A percentile compares a stretch with the other conserved stretches of the same genome.
phyloP scores from a whole-genome alignment of 192 early-diverging fungal species.

The Mortierella alpina region DNA sequence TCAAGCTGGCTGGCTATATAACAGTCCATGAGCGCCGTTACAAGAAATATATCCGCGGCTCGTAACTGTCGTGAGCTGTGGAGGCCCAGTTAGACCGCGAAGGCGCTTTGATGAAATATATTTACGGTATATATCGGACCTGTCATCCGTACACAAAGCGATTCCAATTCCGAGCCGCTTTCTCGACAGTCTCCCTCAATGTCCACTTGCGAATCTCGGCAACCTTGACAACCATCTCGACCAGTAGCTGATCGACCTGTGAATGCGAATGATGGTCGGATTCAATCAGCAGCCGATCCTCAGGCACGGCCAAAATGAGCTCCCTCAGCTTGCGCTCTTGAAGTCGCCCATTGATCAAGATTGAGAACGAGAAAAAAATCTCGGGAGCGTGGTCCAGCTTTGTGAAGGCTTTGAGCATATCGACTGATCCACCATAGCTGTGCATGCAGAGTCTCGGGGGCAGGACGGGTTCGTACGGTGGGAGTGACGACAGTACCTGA shows the following conservation, averaged over 20 bases:
- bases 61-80: no score
- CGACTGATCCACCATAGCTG: constrained; percentile 84
- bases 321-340: constrained; percentile 64
- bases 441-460: constrained; percentile 86
- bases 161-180: constrained; percentile 62
- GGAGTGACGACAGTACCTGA: constrained; percentile 3
- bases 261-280: constrained; percentile 76
- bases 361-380: constrained; percentile 85
- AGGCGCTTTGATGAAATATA: no score
- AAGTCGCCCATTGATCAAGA: constrained; percentile 77
- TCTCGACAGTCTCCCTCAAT: constrained; percentile 56
- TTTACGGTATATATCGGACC: no score
- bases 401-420: constrained; percentile 69
- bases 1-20: no score
- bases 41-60: no score
- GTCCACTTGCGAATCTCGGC: constrained; percentile 72
- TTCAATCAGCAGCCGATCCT: constrained; percentile 84
- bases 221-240: constrained; percentile 63
- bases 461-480: constrained; percentile 34
- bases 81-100: no score
- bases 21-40: no score
- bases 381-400: constrained; percentile 49
- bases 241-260: constrained; percentile 65
- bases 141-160: constrained; percentile 51
- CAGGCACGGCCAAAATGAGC: constrained; percentile 77